These are phyloP conservation scores for Pythium dissimile DNA, from an alignment of 352 stramenopile species.

Conservation along the genomic window DNA sequence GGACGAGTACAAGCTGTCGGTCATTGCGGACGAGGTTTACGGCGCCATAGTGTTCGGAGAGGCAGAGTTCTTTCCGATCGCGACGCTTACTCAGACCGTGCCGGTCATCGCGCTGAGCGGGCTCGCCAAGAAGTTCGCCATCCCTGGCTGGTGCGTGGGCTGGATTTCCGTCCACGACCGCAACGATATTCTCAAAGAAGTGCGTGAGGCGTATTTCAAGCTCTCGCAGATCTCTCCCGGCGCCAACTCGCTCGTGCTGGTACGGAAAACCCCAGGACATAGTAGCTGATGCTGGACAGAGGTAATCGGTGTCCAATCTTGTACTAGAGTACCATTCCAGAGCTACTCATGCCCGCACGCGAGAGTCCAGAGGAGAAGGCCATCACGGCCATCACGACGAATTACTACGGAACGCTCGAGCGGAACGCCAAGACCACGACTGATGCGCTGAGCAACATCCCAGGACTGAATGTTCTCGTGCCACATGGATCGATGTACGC, in stretches of 20 bases:
- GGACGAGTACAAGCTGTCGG: conserved; percentile 83
- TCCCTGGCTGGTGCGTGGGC: conserved; percentile 93
- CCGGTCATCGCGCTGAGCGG: conserved; percentile 72
- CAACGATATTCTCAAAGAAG: conserved; percentile 57
- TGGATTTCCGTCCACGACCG: conserved; percentile 94
- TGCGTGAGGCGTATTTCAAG: conserved; percentile 84
- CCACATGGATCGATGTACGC: conserved; percentile 94
- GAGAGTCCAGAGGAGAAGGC: conserved; percentile 50
- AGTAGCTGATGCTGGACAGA: neutral
- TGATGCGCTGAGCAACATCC: conserved; percentile 58
- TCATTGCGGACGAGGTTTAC: conserved; percentile 89
- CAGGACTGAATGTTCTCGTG: conserved; percentile 78
- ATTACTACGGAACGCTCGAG: conserved; percentile 76
- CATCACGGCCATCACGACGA: conserved; percentile 69
- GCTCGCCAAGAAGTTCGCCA: conserved; percentile 93
- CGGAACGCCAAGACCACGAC: conserved; percentile 80
- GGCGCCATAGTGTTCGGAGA: conserved; percentile 72
- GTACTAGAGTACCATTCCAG: conserved; percentile 75
- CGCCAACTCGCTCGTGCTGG: conserved; percentile 84
- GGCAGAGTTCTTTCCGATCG: conserved; percentile 76
- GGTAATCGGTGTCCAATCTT: no score
- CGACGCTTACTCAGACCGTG: conserved; percentile 64
- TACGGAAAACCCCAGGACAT: no score
- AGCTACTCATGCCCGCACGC: conserved; percentile 59
- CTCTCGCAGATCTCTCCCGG: conserved; percentile 91